These are phyloP conservation scores for Silene coronaria DNA, from an alignment of 179 eudicot genomes.

Conservation along the genomic window DNA sequence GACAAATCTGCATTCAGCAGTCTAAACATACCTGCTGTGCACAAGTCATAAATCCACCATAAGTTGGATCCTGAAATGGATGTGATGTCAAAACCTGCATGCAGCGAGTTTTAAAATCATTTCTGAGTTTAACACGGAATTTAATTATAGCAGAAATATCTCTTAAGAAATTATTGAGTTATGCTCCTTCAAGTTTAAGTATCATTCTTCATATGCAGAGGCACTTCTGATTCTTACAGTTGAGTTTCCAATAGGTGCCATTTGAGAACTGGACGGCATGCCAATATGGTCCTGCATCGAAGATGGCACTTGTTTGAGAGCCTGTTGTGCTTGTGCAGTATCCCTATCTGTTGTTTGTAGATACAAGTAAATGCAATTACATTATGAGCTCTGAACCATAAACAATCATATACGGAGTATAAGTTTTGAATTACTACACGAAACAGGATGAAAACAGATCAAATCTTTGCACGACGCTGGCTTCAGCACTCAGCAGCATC, in stretches of 20 bases:
- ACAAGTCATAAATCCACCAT: constrained; percentile 31
- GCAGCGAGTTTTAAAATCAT: background rate
- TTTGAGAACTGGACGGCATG: constrained; percentile 19
- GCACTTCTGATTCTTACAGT: constrained; percentile 25
- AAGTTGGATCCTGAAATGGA: constrained; percentile 28
- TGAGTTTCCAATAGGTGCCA: constrained; percentile 33
- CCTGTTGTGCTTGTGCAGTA: constrained; percentile 25
- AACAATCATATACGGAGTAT: background rate
- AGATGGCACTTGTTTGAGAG: constrained; percentile 15
- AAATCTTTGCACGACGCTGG: too few species aligned
- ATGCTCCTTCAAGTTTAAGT: too few species aligned
- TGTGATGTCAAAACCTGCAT: constrained; percentile 30
- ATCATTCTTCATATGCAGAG: too few species aligned
- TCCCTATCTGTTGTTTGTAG: constrained; percentile 10
- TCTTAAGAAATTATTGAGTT: background rate
- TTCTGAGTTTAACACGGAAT: background rate
- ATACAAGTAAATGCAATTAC: constrained; percentile 8
- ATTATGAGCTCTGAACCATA: background rate
- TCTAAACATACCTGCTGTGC: constrained; percentile 30
- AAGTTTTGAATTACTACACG: too few species aligned
- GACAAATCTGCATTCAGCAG: background rate
- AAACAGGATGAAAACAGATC: too few species aligned
- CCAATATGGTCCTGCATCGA: constrained; percentile 18
- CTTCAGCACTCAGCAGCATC: too few species aligned
- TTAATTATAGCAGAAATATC: background rate